Evolutionary conservation across 2,329 filamentous ascomycete species (phyloP), one percentile per base, ranked within the genome.

Genomic region (Sclerotinia subarctica): DNA sequence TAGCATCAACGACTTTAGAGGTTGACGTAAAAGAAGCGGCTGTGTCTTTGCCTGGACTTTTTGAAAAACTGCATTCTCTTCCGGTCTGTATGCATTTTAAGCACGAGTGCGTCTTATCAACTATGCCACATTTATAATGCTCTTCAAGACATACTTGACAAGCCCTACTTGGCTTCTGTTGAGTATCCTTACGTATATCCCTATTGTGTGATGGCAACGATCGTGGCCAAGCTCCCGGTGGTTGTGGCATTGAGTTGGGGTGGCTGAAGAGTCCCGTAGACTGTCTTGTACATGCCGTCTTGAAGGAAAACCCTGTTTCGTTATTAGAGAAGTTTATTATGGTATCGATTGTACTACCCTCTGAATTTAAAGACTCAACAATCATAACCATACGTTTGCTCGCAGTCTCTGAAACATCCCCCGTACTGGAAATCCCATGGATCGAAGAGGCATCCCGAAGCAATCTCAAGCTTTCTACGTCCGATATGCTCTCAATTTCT

Each of bases 401-500:
- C 1, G 73, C 70, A 8, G 70, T 67, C 53, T 74, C 72, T 19
- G 69, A 72, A 4, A 72, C 49, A 3, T 67, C 64, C 13, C 58
- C 67, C 17, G 59, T 24, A 4, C 38, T 60, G 7, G 68, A 67
- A 10, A 49, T 29, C n/a, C 10, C 2, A 59, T 69, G 35, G 24
- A 58, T 69, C 17, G 66, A 71, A 24, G 68, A 66, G 17, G 67
- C 67, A 62, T 72, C 66, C 10, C 60, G 67, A 5, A 76, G 70
- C 15, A 76, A 54, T 26, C 67, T 60, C 8, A 74, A 68, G 46
- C 72, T 74, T 26, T 69, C 24, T 0, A 68, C 60, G 47, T 76
- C 71, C 1, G 72, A 74, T 19, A 74, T 72, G 1, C 64, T 69
- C 1, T 70, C 67, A 17, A 75, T 72, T 54, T 75, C 73, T 19